phyloP scores from a whole-genome alignment of 495 filamentous ascomycete genomes.

The Rostrohypoxylon terebratum region DNA sequence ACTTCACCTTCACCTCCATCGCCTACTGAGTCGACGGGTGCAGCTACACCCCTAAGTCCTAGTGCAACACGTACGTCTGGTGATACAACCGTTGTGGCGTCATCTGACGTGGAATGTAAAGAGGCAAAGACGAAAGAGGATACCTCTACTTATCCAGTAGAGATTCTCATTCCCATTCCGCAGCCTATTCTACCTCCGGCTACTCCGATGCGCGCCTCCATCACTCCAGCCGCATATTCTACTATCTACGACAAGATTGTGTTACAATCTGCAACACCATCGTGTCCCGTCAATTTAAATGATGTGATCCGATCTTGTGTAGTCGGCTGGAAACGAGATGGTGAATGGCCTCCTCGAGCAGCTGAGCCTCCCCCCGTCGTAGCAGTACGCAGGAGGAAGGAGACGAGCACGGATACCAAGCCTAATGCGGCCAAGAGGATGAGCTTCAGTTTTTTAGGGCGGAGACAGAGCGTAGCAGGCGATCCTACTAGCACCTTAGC shows the following conservation, averaged over 20 bases:
- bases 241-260: slow-evolving; percentile 92
- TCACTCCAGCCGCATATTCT: slow-evolving; percentile 76
- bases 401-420: slow-evolving; percentile 42
- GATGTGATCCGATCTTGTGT: slow-evolving; percentile 87
- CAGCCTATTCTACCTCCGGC: slow-evolving; percentile 73
- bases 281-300: slow-evolving; percentile 85
- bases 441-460: slow-evolving; percentile 50
- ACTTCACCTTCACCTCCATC: slow-evolving; percentile 40
- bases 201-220: slow-evolving; percentile 78
- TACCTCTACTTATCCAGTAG: slow-evolving; percentile 51
- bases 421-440: slow-evolving; percentile 48
- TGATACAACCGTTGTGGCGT: slow-evolving; percentile 43
- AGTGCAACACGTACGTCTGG: slow-evolving; percentile 46
- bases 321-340: slow-evolving; percentile 91
- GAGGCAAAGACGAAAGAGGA: slow-evolving; percentile 39
- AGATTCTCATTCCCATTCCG: slow-evolving; percentile 69
- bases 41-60: slow-evolving; percentile 41
- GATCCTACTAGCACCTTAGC: slow-evolving; percentile 31
- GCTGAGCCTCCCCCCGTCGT: slow-evolving; percentile 53
- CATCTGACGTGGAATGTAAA: slow-evolving; percentile 43
- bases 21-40: slow-evolving; percentile 38
- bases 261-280: slow-evolving; percentile 77
- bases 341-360: slow-evolving; percentile 88
- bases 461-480: slow-evolving; percentile 37
- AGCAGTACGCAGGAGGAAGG: slow-evolving; percentile 52